Conservation (phyloP, 768 basidiomycete species). For the Gloeophyllum trabeum region DNA sequence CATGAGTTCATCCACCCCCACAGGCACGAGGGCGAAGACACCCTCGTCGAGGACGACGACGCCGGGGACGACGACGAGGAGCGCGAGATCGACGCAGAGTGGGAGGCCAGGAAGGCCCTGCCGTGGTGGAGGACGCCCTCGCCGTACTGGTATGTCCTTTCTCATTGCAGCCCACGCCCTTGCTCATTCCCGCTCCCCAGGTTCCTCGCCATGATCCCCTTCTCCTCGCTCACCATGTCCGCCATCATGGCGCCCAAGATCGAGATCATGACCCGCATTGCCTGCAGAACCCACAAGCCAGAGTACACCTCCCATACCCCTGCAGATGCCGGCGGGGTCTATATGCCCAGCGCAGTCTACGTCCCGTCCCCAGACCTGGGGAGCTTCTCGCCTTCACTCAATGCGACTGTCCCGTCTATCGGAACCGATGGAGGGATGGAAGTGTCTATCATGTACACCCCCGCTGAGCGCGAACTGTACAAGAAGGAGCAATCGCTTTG, state of each 20-base stretch:
- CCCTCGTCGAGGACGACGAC: conserved; percentile 15
- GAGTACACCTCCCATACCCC: conserved; percentile 26
- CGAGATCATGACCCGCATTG: conserved; percentile 65
- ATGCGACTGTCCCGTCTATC: background rate
- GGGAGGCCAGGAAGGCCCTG: conserved; percentile 17
- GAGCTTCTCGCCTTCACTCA: too few relatives aligned
- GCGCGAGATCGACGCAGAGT: conserved; percentile 9
- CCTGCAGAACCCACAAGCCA: conserved; percentile 56
- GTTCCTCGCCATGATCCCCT: conserved; percentile 42
- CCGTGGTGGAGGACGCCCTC: conserved; percentile 77
- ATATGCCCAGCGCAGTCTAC: too few relatives aligned
- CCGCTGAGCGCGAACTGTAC: background rate
- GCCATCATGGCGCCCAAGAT: conserved; percentile 59
- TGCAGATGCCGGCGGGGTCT: too few relatives aligned
- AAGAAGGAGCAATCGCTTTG: conserved; percentile 25
- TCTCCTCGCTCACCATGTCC: conserved; percentile 42
- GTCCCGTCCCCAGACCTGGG: too few relatives aligned
- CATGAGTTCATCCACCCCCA: conserved; percentile 33
- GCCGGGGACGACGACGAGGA: conserved; percentile 10
- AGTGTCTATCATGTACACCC: background rate
- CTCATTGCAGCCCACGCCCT: background rate
- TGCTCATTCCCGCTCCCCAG: conserved; percentile 21
- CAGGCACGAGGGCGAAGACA: conserved; percentile 23
- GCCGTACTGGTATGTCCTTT: conserved; percentile 48
- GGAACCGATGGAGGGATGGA: background rate